Evolutionary conservation across 2,329 filamentous ascomycete species (phyloP).

Genomic region (Raffaelea ambrosiae): DNA sequence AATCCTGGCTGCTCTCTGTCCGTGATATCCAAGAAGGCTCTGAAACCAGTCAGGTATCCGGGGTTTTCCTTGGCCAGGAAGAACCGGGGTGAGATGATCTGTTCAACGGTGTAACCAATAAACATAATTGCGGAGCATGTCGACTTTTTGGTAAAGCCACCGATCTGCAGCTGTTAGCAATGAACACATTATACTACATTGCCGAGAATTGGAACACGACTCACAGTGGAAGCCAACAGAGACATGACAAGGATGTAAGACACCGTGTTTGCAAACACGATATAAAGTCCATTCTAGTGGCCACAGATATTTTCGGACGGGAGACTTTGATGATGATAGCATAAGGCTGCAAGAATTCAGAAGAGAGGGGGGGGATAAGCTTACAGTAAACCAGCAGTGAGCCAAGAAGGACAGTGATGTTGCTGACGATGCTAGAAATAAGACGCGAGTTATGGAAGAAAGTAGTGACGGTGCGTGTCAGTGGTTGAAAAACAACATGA

Average conservation of each 20-base stretch:
- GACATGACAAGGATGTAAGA: slow-evolving; percentile 49
- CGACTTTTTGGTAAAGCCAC: slow-evolving; percentile 63
- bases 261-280: slow-evolving; percentile 44
- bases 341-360: background rate
- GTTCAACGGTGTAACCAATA: slow-evolving; percentile 52
- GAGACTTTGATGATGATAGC: slow-evolving; percentile 15
- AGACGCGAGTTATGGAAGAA: slow-evolving; percentile 32
- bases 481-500: background rate
- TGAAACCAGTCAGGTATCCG: slow-evolving; percentile 52
- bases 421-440: slow-evolving; percentile 28
- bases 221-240: slow-evolving; percentile 47
- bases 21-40: slow-evolving; percentile 41
- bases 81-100: slow-evolving; percentile 33
- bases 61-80: slow-evolving; percentile 51
- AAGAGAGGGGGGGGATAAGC: background rate
- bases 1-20: slow-evolving; percentile 9
- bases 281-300: slow-evolving; percentile 41
- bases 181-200: background rate
- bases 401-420: slow-evolving; percentile 27
- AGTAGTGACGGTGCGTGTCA: slow-evolving; percentile 31
- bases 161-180: slow-evolving; percentile 27
- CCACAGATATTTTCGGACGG: slow-evolving; percentile 37
- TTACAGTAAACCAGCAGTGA: slow-evolving; percentile 37
- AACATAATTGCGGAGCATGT: slow-evolving; percentile 56
- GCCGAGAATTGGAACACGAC: background rate